A percentile compares a stretch with the other conserved stretches of the same genome.
phyloP scores from a whole-genome alignment of 345 rosid species.

The Moringa oleifera region DNA sequence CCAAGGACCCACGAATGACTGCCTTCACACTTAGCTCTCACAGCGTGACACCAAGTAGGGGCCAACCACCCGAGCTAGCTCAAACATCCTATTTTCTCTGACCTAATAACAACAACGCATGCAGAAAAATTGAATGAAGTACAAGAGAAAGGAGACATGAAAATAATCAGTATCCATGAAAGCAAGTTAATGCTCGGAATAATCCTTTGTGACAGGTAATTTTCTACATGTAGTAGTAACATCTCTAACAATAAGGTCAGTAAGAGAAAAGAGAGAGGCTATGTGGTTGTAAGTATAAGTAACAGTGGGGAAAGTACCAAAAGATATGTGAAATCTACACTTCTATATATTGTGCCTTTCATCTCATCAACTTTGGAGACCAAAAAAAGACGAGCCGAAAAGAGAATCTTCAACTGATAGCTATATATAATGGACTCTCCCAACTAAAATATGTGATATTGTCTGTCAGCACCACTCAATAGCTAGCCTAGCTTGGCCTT shows the following conservation, averaged over 20 bases:
- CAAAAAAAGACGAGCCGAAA: slow-evolving; percentile 19
- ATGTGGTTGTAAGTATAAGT: slow-evolving; percentile 9
- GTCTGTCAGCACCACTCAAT: slow-evolving; percentile 23
- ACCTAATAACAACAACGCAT: slow-evolving; percentile 18
- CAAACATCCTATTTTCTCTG: slow-evolving; percentile 19
- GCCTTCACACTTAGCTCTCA: slow-evolving; percentile 22
- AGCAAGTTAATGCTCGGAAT: too few species aligned
- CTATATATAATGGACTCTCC: slow-evolving; percentile 13
- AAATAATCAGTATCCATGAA: too few species aligned
- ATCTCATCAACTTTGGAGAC: too few species aligned
- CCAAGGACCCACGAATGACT: slow-evolving; percentile 41
- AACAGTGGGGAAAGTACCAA: slow-evolving; percentile 10
- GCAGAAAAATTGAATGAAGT: slow-evolving; percentile 4
- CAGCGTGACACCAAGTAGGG: slow-evolving; percentile 47
- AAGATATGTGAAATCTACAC: slow-evolving; percentile 9
- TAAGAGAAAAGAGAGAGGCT: slow-evolving; percentile 7
- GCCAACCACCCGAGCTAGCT: slow-evolving; percentile 31
- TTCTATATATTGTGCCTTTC: slow-evolving; percentile 25
- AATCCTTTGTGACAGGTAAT: not conserved
- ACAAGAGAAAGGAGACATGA: too few species aligned
- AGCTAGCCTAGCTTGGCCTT: slow-evolving; percentile 55
- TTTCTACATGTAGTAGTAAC: slow-evolving; percentile 14
- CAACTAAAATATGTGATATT: slow-evolving; percentile 14
- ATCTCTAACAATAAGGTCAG: not conserved
- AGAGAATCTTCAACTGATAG: slow-evolving; percentile 17